Evolutionary conservation across 106 monocot genomes (phyloP), one percentile per base, ranked within the genome.

Genomic region (Phalaenopsis equestris): DNA sequence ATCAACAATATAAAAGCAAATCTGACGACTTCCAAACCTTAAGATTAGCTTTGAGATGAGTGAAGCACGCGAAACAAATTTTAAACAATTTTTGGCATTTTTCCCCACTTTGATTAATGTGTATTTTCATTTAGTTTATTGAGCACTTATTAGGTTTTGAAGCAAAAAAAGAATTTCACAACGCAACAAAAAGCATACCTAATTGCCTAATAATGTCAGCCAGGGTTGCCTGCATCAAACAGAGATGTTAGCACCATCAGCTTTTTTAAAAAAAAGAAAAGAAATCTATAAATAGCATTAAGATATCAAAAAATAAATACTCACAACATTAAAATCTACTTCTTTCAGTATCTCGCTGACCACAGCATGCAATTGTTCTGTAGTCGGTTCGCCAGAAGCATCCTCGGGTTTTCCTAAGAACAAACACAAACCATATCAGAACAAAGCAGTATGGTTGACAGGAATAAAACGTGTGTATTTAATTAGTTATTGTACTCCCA

Each of bases 131-230:
- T 1, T 21, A 61, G 61, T 61, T 61, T 2, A 61, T 6, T 61
- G 8, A 21, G 1, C 61, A n/a, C 61, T 61, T 21, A 2, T 15
- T 56, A 5, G 61, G 18, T 61, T 41, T 38, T 43, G 24, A 67
- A 65, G 21, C 16, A 42, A 74, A 42, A 3, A 42, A 3, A 45
- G 43, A 74, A 43, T n/a, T 43, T 74, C 19, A n/a, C 14, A 1
- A 74, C 18, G 74, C n/a, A 74, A 17, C 1, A 36, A 17, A 76
- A 57, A 41, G 21, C 58, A 42, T 82, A 94, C 97, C 97, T 90
- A 98, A 80, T 84, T 98, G 94, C 80, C 83, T 92, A 57, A 98
- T 87, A 84, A 98, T 92, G 79, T 98, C 97, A 80, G 94, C 92
- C 79, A 98, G 81, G 55, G 97, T 98, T 24, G 89, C 94, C 97